Evolutionary conservation across 768 basidiomycete genomes (phyloP), one percentile per base, ranked within the genome.

Genomic region (Jaapia argillacea): DNA sequence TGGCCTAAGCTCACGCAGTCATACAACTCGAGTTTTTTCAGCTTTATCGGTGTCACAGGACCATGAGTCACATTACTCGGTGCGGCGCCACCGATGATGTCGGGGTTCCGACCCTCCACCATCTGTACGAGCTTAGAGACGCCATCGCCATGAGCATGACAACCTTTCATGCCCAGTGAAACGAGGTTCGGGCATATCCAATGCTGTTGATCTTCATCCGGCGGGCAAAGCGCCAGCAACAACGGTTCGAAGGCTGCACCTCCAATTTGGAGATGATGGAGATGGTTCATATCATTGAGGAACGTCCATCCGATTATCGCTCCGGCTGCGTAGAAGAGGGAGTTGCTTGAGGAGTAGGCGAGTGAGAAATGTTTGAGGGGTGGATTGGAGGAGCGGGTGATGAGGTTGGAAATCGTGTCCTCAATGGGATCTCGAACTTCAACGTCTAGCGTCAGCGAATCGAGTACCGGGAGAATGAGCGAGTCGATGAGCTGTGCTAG

Each of bases 361-460:
- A 87, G 69, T 2, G 77, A 74, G 45, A 88, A 72, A 21, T 70
- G 68, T 7, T 68, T 68, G 5, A 88, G 54, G 0, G 71, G 67
- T 0, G 83, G 79, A 27, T 71, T 63, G 23, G 68, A 66, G 0
- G 81, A 83, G 22, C 85, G 75, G 18, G 69, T 54, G 23, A 84
- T 65, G 36, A 88, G 70, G 41, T 65, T 65, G 12, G 72, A 66
- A 41, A 87, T 74, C n/a, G 71, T 71, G 37, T 86, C 82, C 54
- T 86, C 85, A 45, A 85, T 69, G 0, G 81, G 73, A 48, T 85
- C 81, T n/a, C 85, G 74, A 1, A 77, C 68, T 56, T 86, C 84
- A 46, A 87, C 74, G 54, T 86, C 81, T 36, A 87, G 63, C 2
- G 66, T 75, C 13, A 87, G 70, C 21, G 66, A 60, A n/a, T 70